Conservation (phyloP, 345 rosid species). For the Capsella bursapastoris region DNA sequence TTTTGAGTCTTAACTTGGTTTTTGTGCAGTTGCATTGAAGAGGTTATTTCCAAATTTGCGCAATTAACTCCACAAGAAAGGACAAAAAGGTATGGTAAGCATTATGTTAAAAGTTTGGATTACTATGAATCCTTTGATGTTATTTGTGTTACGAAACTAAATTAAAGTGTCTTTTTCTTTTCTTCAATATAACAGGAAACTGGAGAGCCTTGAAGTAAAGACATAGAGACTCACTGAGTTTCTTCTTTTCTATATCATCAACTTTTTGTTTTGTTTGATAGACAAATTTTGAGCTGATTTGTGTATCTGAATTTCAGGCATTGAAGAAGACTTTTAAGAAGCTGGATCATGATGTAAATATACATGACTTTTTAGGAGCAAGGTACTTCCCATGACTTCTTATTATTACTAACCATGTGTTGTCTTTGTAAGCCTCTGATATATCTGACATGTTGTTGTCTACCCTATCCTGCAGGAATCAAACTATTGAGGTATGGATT, state of each 20-base stretch:
- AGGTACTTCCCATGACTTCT: conserved; percentile 51
- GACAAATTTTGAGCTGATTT: conserved; percentile 13
- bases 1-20: conserved; percentile 4
- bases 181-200: conserved; percentile 62
- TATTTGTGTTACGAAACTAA: conserved; percentile 30
- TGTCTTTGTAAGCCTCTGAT: conserved; percentile 14
- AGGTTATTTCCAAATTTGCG: conserved; percentile 75
- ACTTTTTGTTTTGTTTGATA: not conserved
- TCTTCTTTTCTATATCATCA: conserved; percentile 19
- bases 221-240: conserved; percentile 13
- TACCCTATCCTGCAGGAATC: conserved; percentile 57
- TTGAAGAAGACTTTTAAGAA: conserved; percentile 91
- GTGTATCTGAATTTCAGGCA: conserved; percentile 57
- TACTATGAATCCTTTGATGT: conserved; percentile 19
- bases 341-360: conserved; percentile 89
- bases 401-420: conserved; percentile 8
- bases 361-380: conserved; percentile 78
- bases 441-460: conserved; percentile 40
- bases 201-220: conserved; percentile 95
- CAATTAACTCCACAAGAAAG: conserved; percentile 89
- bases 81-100: conserved; percentile 73
- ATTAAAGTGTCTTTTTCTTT: not conserved
- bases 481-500: conserved; percentile 69
- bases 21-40: conserved; percentile 67
- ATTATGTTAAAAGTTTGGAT: conserved; percentile 21